Percentiles rank a stretch among this genome's conserved stretches.
Conservation (phyloP, 2,329 filamentous ascomycete genomes). For the Fusarium armeniacum region DNA sequence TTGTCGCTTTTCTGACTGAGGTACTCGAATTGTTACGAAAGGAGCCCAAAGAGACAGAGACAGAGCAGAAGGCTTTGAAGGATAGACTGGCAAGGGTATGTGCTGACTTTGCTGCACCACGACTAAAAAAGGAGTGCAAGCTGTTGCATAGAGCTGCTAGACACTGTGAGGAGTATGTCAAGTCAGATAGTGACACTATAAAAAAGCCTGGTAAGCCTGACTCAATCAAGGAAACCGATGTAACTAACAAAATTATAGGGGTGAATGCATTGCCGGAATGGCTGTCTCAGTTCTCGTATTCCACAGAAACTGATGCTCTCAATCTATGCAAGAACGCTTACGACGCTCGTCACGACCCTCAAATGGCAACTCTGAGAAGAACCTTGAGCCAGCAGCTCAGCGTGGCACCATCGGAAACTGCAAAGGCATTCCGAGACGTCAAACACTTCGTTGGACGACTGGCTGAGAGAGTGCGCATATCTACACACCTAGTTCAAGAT, state of each 20-base stretch:
- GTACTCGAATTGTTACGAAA: conserved; percentile 43
- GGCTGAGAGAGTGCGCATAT: conserved; percentile 58
- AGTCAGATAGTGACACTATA: background rate
- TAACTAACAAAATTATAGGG: conserved; percentile 18
- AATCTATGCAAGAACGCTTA: conserved; percentile 36
- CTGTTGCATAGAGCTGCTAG: conserved; percentile 29
- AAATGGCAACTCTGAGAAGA: conserved; percentile 33
- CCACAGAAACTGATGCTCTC: background rate
- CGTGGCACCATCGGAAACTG: background rate
- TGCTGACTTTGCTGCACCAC: conserved; percentile 37
- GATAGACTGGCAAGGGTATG: conserved; percentile 13
- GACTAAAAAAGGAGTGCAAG: conserved; percentile 45
- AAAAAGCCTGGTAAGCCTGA: conserved; percentile 19
- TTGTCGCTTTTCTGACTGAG: conserved; percentile 50
- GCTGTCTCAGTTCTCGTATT: conserved; percentile 25
- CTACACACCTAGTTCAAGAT: conserved; percentile 56
- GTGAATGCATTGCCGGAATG: conserved; percentile 13
- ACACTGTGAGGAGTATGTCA: conserved; percentile 34
- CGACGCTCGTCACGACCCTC: conserved; percentile 28
- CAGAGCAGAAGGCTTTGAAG: background rate
- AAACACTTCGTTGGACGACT: conserved; percentile 62
- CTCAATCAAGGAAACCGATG: background rate
- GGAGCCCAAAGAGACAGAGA: background rate
- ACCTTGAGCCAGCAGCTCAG: conserved; percentile 24
- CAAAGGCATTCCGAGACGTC: conserved; percentile 48